Percentiles rank a stretch among this genome's conserved stretches.
Evolutionary conservation across 2,329 filamentous ascomycete species (phyloP).

Genomic region (Escovopsis sp.): DNA sequence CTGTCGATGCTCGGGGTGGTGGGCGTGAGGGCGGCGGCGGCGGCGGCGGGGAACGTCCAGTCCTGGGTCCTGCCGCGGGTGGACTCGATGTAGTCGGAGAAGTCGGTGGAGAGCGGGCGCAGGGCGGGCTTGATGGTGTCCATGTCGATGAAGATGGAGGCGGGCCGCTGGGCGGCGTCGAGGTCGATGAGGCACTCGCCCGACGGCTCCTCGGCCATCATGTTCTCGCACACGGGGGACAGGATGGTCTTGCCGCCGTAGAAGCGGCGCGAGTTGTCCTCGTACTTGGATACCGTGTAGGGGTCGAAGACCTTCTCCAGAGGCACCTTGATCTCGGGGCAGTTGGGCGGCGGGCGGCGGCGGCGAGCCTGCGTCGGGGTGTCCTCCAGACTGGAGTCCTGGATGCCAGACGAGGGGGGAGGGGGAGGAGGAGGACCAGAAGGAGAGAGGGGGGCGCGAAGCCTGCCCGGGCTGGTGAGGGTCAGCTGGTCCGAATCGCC

Average conservation of each 20-base stretch:
- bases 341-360: conserved; percentile 27
- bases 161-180: conserved; percentile 20
- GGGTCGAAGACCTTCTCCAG: conserved; percentile 34
- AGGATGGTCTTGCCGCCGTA: conserved; percentile 19
- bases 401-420: not conserved
- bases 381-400: conserved; percentile 3
- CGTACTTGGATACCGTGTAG: conserved; percentile 31
- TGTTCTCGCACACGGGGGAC: conserved; percentile 25
- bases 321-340: conserved; percentile 26
- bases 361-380: conserved; percentile 8
- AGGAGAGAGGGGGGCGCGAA: not conserved
- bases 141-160: conserved; percentile 1
- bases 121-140: conserved; percentile 5
- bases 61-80: conserved; percentile 3
- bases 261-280: conserved; percentile 28
- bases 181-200: conserved; percentile 32
- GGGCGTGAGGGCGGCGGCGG: conserved; percentile 11
- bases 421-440: no score
- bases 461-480: conserved; percentile 3
- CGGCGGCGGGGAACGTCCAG: conserved; percentile 27
- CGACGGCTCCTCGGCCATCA: conserved; percentile 20
- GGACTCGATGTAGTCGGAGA: conserved; percentile 2
- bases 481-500: conserved; percentile 5
- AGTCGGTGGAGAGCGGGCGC: conserved; percentile 4
- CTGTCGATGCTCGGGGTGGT: not conserved